Evolutionary conservation across 1,139 yeast species (phyloP).

Genomic region (Yamadazyma trypodendri): DNA sequence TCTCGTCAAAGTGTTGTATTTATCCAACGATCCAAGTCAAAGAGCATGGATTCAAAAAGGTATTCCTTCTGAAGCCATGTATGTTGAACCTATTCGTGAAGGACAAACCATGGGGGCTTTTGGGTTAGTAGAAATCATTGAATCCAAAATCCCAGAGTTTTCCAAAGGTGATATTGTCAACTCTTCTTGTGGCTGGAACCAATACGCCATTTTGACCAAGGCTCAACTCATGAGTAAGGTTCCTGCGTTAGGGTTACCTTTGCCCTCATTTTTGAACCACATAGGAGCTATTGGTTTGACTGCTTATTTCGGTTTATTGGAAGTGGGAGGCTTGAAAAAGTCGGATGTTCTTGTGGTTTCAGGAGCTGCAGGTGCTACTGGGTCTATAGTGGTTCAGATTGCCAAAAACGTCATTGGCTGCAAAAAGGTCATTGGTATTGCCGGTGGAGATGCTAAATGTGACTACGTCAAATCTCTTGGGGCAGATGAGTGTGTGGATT

Average conservation of each 20-base stretch:
- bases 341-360: conserved; percentile 45
- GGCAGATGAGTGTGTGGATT: conserved; percentile 54
- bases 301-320: conserved; percentile 56
- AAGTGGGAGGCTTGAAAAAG: conserved; percentile 40
- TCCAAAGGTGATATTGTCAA: conserved; percentile 44
- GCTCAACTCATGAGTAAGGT: conserved; percentile 22
- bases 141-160: conserved; percentile 38
- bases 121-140: conserved; percentile 51
- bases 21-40: conserved; percentile 71
- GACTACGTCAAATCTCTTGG: conserved; percentile 56
- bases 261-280: conserved; percentile 24
- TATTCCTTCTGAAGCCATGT: conserved; percentile 40
- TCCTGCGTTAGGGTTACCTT: conserved; percentile 25
- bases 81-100: conserved; percentile 44
- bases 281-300: conserved; percentile 61
- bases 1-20: conserved; percentile 43
- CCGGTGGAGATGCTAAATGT: conserved; percentile 60
- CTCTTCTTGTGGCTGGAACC: conserved; percentile 30
- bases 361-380: conserved; percentile 73
- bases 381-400: conserved; percentile 59
- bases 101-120: conserved; percentile 51
- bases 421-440: conserved; percentile 58
- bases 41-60: conserved; percentile 57
- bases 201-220: conserved; percentile 24
- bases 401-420: conserved; percentile 56